A percentile compares a stretch with the other conserved stretches of the same genome.
Evolutionary conservation across 2,329 filamentous ascomycete genomes (phyloP).

Genomic region (Juglanconis oblonga): DNA sequence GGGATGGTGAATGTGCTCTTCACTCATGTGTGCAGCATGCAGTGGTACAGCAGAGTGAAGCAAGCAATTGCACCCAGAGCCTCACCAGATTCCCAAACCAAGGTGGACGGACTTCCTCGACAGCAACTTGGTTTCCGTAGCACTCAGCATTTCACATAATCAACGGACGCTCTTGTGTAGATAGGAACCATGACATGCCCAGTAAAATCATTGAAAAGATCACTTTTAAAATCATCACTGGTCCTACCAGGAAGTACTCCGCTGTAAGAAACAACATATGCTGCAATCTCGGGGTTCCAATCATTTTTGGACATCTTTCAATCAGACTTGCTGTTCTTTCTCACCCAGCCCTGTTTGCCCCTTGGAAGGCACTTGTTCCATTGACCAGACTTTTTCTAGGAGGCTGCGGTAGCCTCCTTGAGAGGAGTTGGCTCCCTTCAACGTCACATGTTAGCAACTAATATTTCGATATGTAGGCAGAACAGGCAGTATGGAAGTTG

Average conservation of each 20-base stretch:
- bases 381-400: neutral
- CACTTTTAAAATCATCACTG: neutral
- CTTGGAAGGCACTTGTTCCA: no score
- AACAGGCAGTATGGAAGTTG: neutral
- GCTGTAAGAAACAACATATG: neutral
- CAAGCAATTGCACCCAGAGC: neutral
- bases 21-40: neutral
- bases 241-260: neutral
- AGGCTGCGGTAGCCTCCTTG: neutral
- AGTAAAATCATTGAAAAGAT: neutral
- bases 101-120: no score
- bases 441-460: neutral
- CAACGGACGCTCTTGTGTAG: neutral
- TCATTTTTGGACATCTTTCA: neutral
- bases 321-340: neutral
- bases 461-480: neutral
- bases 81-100: neutral
- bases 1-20: neutral
- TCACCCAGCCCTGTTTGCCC: no score
- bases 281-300: neutral
- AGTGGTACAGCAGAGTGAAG: neutral
- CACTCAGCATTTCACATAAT: neutral
- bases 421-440: slow-evolving; percentile 51
- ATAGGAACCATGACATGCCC: neutral
- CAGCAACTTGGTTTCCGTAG: no score